These are phyloP conservation scores for Helicocarpus griseus DNA, from an alignment of 2,329 filamentous ascomycete genomes.

Conservation along the genomic window DNA sequence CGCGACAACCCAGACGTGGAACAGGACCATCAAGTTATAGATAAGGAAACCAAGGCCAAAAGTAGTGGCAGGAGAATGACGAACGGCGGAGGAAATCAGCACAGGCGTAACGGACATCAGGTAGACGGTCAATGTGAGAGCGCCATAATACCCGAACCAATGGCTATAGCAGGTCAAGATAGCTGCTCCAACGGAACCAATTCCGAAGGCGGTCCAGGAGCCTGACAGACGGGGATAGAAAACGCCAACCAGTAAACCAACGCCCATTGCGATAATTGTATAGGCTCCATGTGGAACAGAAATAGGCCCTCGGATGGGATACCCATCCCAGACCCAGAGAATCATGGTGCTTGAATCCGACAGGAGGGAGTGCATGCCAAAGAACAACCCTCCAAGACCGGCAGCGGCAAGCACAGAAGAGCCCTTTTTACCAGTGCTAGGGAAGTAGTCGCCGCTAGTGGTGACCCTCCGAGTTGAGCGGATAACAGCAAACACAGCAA, in stretches of 20 bases:
- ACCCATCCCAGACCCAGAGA: conserved; percentile 95
- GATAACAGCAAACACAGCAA: conserved; percentile 67
- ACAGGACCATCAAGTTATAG: conserved; percentile 92
- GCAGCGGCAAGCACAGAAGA: conserved; percentile 64
- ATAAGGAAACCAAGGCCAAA: conserved; percentile 85
- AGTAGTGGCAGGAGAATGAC: conserved; percentile 64
- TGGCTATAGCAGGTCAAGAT: conserved; percentile 66
- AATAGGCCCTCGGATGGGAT: conserved; percentile 77
- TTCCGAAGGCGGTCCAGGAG: conserved; percentile 69
- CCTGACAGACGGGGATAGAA: conserved; percentile 60
- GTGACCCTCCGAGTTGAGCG: conserved; percentile 61
- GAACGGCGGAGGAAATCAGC: conserved; percentile 65
- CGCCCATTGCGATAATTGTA: conserved; percentile 79
- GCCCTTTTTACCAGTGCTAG: conserved; percentile 48
- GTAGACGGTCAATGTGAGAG: conserved; percentile 64
- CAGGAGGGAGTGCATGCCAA: conserved; percentile 81
- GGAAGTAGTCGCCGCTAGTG: conserved; percentile 40
- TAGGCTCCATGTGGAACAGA: conserved; percentile 82
- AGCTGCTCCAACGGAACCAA: conserved; percentile 70
- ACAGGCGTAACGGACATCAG: conserved; percentile 69
- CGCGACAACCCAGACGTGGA: conserved; percentile 96
- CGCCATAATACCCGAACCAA: conserved; percentile 88
- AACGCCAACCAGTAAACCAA: conserved; percentile 66
- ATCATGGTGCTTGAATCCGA: conserved; percentile 99
- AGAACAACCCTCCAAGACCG: conserved; percentile 75